A percentile compares a stretch with the other conserved stretches of the same genome.
Conservation (phyloP, 129 eudicot species). For the Apium graveolens region DNA sequence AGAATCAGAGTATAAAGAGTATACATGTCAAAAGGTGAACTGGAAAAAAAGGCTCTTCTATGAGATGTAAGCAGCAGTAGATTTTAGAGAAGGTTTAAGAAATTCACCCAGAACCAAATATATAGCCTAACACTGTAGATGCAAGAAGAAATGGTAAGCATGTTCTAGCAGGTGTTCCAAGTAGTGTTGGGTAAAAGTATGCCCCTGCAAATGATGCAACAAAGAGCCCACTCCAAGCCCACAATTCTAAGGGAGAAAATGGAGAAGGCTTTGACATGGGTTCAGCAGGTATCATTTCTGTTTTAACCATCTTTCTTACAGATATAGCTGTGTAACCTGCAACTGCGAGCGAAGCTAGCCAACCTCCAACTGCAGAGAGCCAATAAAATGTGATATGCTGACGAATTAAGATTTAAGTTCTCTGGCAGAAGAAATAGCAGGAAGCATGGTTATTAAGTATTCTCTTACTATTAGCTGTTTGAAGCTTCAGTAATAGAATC, state of each 20-base stretch:
- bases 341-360: conserved; percentile 89
- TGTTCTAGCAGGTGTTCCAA: conserved; percentile 82
- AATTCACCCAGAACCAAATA: conserved; percentile 83
- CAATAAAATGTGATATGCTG: conserved; percentile 11
- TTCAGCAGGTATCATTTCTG: conserved; percentile 92
- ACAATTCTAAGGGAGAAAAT: conserved; percentile 57
- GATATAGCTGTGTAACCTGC: conserved; percentile 91
- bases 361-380: conserved; percentile 72
- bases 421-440: not conserved
- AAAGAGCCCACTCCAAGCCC: conserved; percentile 70
- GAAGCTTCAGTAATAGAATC: not conserved
- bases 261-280: conserved; percentile 96
- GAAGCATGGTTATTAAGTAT: not conserved
- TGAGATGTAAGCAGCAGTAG: conserved; percentile 8
- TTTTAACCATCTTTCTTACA: conserved; percentile 86
- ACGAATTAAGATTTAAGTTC: not conserved
- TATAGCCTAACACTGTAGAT: conserved; percentile 92
- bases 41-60: not conserved
- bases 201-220: conserved; percentile 61
- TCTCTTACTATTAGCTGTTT: not conserved
- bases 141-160: conserved; percentile 90
- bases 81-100: conserved; percentile 16
- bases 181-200: conserved; percentile 61
- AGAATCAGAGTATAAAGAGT: conserved; percentile 16
- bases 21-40: not conserved